Base-by-base conservation (phyloP, 2,329 filamentous ascomycete genomes). In the Trichoderma sp. region DNA sequence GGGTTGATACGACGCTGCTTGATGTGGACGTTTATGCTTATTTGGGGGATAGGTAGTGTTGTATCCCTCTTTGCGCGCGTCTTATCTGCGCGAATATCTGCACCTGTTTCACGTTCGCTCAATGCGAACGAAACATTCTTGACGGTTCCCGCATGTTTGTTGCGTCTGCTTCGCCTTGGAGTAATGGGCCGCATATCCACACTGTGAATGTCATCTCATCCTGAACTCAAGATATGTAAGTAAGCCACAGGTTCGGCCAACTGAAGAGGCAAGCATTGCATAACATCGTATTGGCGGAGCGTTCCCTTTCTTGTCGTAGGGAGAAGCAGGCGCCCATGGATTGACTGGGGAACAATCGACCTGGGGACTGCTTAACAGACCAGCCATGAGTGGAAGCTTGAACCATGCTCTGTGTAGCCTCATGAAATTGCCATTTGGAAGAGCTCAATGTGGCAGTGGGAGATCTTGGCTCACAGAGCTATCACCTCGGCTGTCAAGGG, bases 161-260 rank as follows among this genome's bases (percentile, higher is more conserved):
- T 17, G 43, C 12, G 17, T 58, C 14, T 52, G 43, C n/a, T 58
- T 21, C 6, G 28, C 28, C 21, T 51, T 39, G 19, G n/a, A 54
- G 24, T 19, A 24, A 41, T 39, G 12, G 6, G 5, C 14, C 28
- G 28, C 15, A 39, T 19, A 52, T 19, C 6, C 21, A 14, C 45
- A 45, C 41, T 17, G 19, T 47, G 44, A 21, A 17, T 34, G 45
- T 50, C 30, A 45, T n/a, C 24, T 17, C 26, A 21, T 12, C 44
- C n/a, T 41, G n/a, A n/a, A n/a, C n/a, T n/a, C n/a, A n/a, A n/a
- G n/a, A n/a, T n/a, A n/a, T n/a, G n/a, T n/a, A n/a, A 39, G 57
- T 30, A 60, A 52, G 57, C 44, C 30, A 50, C 44, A 39, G 28
- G 57, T 39, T 41, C 44, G 57, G 57, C 57, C 28, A 59, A 59